phyloP scores from a whole-genome alignment of 2,329 filamentous ascomycete genomes.

The Pseudovirgaria hyperparasitica region DNA sequence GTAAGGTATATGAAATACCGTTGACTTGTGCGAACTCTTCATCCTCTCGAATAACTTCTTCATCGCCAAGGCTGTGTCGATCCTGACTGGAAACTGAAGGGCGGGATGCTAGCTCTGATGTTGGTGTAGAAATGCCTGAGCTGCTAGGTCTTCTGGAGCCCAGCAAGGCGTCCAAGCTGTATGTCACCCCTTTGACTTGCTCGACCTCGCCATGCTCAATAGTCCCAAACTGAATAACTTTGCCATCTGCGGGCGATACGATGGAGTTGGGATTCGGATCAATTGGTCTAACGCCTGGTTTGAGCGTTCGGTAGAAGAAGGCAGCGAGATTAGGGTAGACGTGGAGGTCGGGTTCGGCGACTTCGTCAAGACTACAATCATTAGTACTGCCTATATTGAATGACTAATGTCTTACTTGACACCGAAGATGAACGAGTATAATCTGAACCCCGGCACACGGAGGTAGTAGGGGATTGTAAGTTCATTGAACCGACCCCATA shows the following conservation, averaged over 20 bases:
- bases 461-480: slow-evolving; percentile 77
- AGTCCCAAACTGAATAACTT: slow-evolving; percentile 79
- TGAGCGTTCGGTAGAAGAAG: slow-evolving; percentile 94
- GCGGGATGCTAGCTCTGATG: slow-evolving; percentile 19
- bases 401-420: slow-evolving; percentile 44
- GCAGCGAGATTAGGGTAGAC: slow-evolving; percentile 84
- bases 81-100: slow-evolving; percentile 5
- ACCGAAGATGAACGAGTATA: slow-evolving; percentile 86
- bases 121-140: slow-evolving; percentile 39
- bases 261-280: slow-evolving; percentile 70
- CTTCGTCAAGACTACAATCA: slow-evolving; percentile 62
- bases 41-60: slow-evolving; percentile 60
- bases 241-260: slow-evolving; percentile 80
- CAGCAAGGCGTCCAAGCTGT: slow-evolving; percentile 84
- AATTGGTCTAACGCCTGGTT: slow-evolving; percentile 74
- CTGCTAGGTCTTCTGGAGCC: slow-evolving; percentile 36
- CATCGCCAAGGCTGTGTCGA: slow-evolving; percentile 35
- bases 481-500: slow-evolving; percentile 90
- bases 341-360: slow-evolving; percentile 77
- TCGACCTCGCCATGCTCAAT: slow-evolving; percentile 93
- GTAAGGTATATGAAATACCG: slow-evolving; percentile 88
- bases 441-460: slow-evolving; percentile 77
- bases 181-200: slow-evolving; percentile 98
- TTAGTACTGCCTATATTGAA: slow-evolving; percentile 25
- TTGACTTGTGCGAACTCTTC: slow-evolving; percentile 92